A percentile compares a stretch with the other conserved stretches of the same genome.
Conservation (phyloP, 2,329 filamentous ascomycete species). For the Cytospora piceicola region DNA sequence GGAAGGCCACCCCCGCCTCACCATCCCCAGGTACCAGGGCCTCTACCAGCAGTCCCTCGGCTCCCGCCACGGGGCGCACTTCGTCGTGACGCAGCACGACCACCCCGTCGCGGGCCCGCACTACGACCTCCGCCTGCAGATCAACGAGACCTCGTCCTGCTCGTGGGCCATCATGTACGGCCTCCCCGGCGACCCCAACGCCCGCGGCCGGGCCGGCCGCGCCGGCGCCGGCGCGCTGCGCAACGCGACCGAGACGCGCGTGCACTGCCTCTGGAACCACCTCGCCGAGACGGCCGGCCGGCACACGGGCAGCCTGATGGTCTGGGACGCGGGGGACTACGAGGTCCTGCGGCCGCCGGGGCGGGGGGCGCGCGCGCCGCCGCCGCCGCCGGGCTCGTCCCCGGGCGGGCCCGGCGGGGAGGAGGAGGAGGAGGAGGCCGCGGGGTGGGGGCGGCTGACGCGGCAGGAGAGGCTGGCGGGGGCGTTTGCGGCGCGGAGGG, state of each 20-base stretch:
- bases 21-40: conserved; percentile 41
- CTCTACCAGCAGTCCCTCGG: conserved; percentile 44
- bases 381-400: too few species aligned
- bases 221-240: conserved; percentile 49
- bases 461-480: conserved; percentile 53
- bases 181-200: conserved; percentile 61
- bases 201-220: conserved; percentile 32
- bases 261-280: conserved; percentile 67
- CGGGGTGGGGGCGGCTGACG: conserved; percentile 33
- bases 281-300: conserved; percentile 61
- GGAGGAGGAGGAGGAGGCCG: too few species aligned
- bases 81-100: conserved; percentile 75
- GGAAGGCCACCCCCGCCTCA: conserved; percentile 37
- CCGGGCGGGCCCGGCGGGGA: too few species aligned
- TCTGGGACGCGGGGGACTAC: conserved; percentile 67
- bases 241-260: conserved; percentile 64
- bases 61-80: conserved; percentile 52
- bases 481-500: conserved; percentile 60
- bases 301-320: conserved; percentile 60
- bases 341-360: conserved; percentile 54
- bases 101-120: conserved; percentile 70
- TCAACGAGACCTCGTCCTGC: conserved; percentile 67
- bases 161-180: conserved; percentile 70
- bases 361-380: too few species aligned
- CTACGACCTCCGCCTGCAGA: conserved; percentile 72